These are phyloP conservation scores for Nannizziopsis arthrosporioides DNA, from an alignment of 2,329 filamentous ascomycete species.

Conservation along the genomic window DNA sequence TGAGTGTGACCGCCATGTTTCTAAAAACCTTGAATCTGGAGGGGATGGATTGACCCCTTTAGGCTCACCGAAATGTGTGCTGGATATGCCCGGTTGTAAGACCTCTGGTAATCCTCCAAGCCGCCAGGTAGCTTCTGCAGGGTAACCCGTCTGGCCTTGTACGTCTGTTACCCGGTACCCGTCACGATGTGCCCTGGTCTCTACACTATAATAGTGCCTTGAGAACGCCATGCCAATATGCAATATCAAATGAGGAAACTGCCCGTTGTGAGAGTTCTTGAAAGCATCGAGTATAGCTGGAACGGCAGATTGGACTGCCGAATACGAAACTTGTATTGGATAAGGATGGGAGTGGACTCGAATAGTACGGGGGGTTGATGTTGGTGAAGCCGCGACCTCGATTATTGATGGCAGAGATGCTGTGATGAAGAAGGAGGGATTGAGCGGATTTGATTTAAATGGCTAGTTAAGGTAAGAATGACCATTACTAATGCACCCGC, in stretches of 20 bases:
- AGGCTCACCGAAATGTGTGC: too few species aligned
- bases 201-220: constrained; percentile 56
- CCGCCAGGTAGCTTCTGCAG: constrained; percentile 40
- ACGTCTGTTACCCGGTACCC: constrained; percentile 61
- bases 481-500: neutral
- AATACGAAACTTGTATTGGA: constrained; percentile 61
- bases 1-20: constrained; percentile 25
- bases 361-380: constrained; percentile 23
- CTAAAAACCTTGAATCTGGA: constrained; percentile 26
- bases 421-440: constrained; percentile 73
- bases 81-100: constrained; percentile 39
- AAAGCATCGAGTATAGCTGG: constrained; percentile 49
- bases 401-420: constrained; percentile 54
- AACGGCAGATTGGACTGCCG: constrained; percentile 50
- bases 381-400: constrained; percentile 28
- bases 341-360: constrained; percentile 45
- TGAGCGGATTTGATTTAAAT: constrained; percentile 61
- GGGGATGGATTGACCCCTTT: constrained; percentile 18
- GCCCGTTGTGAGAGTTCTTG: constrained; percentile 29
- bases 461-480: constrained; percentile 43
- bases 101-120: constrained; percentile 40
- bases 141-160: constrained; percentile 41
- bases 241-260: constrained; percentile 52
- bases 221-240: constrained; percentile 70
- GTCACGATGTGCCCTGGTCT: constrained; percentile 58